Evolutionary conservation across 202 grass and related monocot genomes (phyloP).

Genomic region (Schoenoplectus triqueter): DNA sequence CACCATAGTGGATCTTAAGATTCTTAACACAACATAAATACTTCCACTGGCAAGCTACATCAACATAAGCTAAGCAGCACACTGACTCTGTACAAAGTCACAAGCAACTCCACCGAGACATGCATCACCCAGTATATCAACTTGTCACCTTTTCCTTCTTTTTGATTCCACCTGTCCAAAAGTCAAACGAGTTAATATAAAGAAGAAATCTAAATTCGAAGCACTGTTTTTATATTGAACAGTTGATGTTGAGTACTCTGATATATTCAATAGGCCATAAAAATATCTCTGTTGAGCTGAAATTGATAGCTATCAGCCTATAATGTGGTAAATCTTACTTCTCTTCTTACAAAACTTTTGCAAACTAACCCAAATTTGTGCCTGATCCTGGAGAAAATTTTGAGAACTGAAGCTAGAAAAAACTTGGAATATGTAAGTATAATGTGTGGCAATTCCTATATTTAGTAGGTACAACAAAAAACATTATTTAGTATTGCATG

Average conservation of each 20-base stretch:
- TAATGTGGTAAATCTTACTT: not conserved
- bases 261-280: slow-evolving; percentile 12
- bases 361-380: not conserved
- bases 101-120: slow-evolving; percentile 4
- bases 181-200: not conserved
- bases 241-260: not conserved
- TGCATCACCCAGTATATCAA: slow-evolving; percentile 3
- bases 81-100: slow-evolving; percentile 41
- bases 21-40: slow-evolving; percentile 37
- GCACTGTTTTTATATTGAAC: not conserved
- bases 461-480: not conserved
- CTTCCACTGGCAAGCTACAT: slow-evolving; percentile 24
- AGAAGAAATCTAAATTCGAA: not conserved
- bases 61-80: slow-evolving; percentile 38
- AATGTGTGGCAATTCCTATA: not conserved
- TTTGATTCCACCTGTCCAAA: slow-evolving; percentile 28
- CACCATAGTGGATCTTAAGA: slow-evolving; percentile 38
- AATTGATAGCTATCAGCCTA: not conserved
- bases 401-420: not conserved
- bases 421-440: not conserved
- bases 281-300: not conserved
- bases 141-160: slow-evolving; percentile 43
- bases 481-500: not conserved
- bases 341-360: not conserved
- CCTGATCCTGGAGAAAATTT: not conserved